Evolutionary conservation across 129 eudicot genomes (phyloP).

Genomic region (Sambucus nigra): DNA sequence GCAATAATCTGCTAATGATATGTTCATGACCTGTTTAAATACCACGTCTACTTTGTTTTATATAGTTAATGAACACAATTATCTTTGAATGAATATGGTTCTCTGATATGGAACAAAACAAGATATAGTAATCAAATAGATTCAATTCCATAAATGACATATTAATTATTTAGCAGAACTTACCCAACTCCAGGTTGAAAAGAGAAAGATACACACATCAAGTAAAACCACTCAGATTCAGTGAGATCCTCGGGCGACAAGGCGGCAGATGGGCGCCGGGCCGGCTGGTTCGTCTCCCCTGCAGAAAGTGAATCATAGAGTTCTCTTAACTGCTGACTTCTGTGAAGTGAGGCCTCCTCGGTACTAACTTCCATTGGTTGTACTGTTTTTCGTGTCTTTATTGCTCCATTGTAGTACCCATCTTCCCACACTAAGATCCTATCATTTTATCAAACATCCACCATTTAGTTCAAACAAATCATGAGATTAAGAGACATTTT

Average conservation of each 20-base stretch:
- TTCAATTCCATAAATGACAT: too few relatives aligned
- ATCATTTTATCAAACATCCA: neutral
- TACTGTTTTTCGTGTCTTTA: conserved; percentile 81
- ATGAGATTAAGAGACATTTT: neutral
- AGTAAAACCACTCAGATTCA: conserved; percentile 87
- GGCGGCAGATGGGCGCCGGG: conserved; percentile 60
- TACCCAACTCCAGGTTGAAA: conserved; percentile 83
- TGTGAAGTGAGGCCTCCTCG: conserved; percentile 68
- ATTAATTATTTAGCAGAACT: conserved; percentile 1
- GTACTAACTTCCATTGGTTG: conserved; percentile 55
- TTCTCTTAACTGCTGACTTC: conserved; percentile 81
- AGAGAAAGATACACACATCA: conserved; percentile 83
- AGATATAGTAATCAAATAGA: too few relatives aligned
- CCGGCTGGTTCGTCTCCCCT: conserved; percentile 45
- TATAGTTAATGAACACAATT: too few relatives aligned
- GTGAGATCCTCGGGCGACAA: conserved; percentile 92
- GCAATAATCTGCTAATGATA: too few relatives aligned
- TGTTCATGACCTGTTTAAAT: too few relatives aligned
- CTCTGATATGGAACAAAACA: too few relatives aligned
- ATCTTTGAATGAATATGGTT: too few relatives aligned
- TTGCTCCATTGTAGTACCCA: conserved; percentile 87
- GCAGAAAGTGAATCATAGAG: conserved; percentile 61
- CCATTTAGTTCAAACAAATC: neutral
- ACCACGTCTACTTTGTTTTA: too few relatives aligned
- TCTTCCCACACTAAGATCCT: conserved; percentile 75